phyloP scores from a whole-genome alignment of 176 grass and related monocot genomes.

The Oryza officinalis region DNA sequence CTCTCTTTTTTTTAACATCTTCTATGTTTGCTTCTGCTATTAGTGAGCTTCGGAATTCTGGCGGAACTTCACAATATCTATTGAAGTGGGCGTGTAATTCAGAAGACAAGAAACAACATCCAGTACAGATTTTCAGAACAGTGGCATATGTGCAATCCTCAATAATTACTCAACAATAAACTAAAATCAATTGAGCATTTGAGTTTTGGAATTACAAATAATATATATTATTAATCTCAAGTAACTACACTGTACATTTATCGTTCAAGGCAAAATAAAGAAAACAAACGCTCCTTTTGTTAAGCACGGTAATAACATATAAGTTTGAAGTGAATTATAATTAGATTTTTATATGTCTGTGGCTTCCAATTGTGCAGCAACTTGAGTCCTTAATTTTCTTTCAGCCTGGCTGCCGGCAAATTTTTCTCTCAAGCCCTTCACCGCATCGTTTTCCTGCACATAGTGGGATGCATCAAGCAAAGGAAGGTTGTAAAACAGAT shows the following conservation, averaged over 20 bases:
- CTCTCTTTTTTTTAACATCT: background rate
- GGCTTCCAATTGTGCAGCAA: slow-evolving; percentile 53
- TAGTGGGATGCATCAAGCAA: slow-evolving; percentile 6
- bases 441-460: slow-evolving; percentile 64
- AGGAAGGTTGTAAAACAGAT: slow-evolving; percentile 8
- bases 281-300: background rate
- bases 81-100: background rate
- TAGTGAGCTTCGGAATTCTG: background rate
- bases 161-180: background rate
- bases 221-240: background rate
- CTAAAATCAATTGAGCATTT: background rate
- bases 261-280: background rate
- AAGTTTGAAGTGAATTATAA: background rate
- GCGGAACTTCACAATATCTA: background rate
- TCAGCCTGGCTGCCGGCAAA: slow-evolving; percentile 71
- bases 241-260: background rate
- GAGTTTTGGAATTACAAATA: background rate
- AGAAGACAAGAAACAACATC: background rate
- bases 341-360: slow-evolving; percentile 42
- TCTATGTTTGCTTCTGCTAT: too few relatives aligned
- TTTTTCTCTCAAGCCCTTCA: slow-evolving; percentile 54
- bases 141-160: background rate
- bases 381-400: slow-evolving; percentile 45
- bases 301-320: background rate
- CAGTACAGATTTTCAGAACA: background rate